phyloP scores from a whole-genome alignment of 148 eudicot genomes.

The Hydrangea macrophylla region DNA sequence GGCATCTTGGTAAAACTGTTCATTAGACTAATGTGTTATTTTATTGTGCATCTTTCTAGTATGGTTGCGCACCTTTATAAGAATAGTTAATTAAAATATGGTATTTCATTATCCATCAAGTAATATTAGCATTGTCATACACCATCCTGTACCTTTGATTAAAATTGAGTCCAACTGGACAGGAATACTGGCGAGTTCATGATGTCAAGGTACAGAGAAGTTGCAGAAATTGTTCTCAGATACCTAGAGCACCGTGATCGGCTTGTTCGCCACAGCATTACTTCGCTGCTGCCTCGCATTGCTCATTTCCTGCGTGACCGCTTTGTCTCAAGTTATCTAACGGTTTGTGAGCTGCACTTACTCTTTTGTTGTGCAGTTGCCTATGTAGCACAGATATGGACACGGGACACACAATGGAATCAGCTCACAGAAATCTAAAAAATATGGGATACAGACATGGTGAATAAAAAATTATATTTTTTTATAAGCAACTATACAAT shows the following conservation, averaged over 20 bases:
- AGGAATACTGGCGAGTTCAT: constrained; percentile 97
- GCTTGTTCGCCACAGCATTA: constrained; percentile 98
- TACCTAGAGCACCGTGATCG: constrained; percentile 94
- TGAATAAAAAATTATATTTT: no score
- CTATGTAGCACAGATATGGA: no score
- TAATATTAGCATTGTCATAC: not conserved
- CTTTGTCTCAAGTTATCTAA: constrained; percentile 84
- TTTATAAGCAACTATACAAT: no score
- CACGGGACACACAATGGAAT: no score
- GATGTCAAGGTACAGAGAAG: constrained; percentile 99
- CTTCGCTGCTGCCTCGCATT: constrained; percentile 92
- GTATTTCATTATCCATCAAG: no score
- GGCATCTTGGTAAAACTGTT: not conserved
- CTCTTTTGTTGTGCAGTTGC: not conserved
- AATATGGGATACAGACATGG: no score
- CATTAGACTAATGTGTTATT: not conserved
- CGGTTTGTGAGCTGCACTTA: constrained; percentile 46
- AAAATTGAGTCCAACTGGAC: constrained; percentile 22
- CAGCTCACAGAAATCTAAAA: no score
- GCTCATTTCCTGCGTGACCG: constrained; percentile 98
- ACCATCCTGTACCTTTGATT: not conserved
- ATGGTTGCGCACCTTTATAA: no score
- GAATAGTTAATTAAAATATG: no score
- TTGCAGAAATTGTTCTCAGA: constrained; percentile 93
- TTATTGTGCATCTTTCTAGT: not conserved